Evolutionary conservation across 2,329 filamentous ascomycete species (phyloP).

Genomic region (Ophiostoma quercus): DNA sequence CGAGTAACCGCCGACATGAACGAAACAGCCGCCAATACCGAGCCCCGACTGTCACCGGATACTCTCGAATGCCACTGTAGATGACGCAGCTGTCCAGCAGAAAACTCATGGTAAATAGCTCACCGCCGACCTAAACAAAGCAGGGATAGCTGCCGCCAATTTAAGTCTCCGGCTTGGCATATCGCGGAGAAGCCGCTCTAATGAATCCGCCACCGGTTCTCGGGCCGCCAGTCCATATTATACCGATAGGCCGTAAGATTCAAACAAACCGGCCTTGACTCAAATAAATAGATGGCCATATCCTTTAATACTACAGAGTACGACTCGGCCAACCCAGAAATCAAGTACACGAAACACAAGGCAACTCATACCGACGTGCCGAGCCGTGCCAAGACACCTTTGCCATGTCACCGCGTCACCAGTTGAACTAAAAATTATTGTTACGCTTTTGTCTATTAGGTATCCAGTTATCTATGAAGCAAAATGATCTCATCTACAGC

Average conservation of each 20-base stretch:
- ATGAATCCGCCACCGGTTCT: not conserved
- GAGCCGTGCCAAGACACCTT: not conserved
- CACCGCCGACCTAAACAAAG: not conserved
- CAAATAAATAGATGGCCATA: not conserved
- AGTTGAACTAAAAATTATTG: not conserved
- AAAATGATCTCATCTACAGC: slow-evolving; percentile 1
- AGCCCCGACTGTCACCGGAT: not conserved
- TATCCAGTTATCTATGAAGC: not conserved
- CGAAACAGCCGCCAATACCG: not conserved
- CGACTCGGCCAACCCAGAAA: not conserved
- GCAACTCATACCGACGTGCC: not conserved
- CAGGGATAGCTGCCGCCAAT: not conserved
- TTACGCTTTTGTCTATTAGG: slow-evolving; percentile 5
- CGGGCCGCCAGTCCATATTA: not conserved
- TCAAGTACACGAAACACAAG: not conserved
- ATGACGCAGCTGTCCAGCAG: not conserved
- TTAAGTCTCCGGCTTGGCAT: not conserved
- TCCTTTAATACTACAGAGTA: not conserved
- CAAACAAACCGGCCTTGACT: not conserved
- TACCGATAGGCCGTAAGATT: not conserved
- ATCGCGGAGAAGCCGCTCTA: not conserved
- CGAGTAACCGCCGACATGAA: not conserved
- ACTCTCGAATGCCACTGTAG: not conserved
- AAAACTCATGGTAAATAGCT: not conserved
- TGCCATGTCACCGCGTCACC: not conserved